Base-by-base conservation (phyloP, 345 rosid species). In the Pugionium cornutum region DNA sequence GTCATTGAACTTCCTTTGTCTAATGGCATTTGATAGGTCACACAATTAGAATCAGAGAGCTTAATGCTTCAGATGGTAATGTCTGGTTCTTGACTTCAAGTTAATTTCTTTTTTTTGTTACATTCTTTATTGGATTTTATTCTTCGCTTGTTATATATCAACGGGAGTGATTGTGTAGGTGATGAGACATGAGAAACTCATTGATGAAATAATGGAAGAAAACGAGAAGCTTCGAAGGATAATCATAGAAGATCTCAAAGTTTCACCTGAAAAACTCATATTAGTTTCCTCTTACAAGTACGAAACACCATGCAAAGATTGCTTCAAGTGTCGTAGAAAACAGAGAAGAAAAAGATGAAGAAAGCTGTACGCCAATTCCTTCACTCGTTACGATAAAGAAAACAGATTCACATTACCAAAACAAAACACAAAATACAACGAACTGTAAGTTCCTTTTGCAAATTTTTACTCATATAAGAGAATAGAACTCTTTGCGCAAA, bases 281-380 rank as follows among this genome's bases (percentile, higher is more conserved):
- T 61, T 55, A 44, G 67, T 84, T 62, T 63, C 76, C 62, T 69
- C 89, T 10, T 64, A 64, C 46, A 78, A 66, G 66, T 66, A 52
- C 57, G 70, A 59, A 58, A 52, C 82, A 54, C 77, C 87, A 7
- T 88, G 96, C 71, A 53, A 67, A 4, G 84, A 90, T 69, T 88
- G 99, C 76, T 89, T 94, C 26, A 80, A 94, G 57, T 90, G 96
- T 78, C 84, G 95, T 70, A 85, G 99, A 79, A 94, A 85, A 77
- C 95, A 82, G 64, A 86, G 99, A 74, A 85, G 76, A 77, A 77
- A 67, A 62, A 80, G 81, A 63, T 63, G 58, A 70, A 18, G 46
- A 57, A 49, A 48, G 53, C 7, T 51, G 56, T 44, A 57, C 47
- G 11, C 44, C 55, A 66, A 52, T 67, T 67, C 52, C 36, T 60